phyloP scores from a whole-genome alignment of 345 rosid genomes.

The Sonneratia caseolaris region DNA sequence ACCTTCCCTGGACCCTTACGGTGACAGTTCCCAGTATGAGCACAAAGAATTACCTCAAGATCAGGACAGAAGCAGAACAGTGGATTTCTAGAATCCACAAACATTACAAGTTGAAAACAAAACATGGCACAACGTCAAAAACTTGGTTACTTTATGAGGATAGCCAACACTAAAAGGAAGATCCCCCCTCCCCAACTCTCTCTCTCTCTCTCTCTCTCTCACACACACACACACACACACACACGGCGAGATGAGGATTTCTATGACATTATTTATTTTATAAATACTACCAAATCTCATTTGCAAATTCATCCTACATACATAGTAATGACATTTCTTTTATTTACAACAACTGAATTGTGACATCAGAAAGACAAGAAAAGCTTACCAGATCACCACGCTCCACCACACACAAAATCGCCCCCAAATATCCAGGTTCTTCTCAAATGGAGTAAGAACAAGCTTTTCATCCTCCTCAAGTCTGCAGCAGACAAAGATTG shows the following conservation, averaged over 20 bases:
- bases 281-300: neutral
- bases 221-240: too few relatives aligned
- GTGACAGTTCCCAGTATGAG: neutral
- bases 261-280: neutral
- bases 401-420: constrained; percentile 97
- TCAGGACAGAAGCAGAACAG: constrained; percentile 85
- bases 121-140: neutral
- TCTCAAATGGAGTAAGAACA: constrained; percentile 92
- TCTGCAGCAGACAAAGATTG: constrained; percentile 23
- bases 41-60: constrained; percentile 57
- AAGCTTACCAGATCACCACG: constrained; percentile 81
- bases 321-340: too few relatives aligned
- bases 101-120: constrained; percentile 77
- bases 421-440: constrained; percentile 96
- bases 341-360: too few relatives aligned
- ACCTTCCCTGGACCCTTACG: neutral
- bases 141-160: neutral
- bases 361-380: constrained; percentile 1
- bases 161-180: neutral
- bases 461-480: constrained; percentile 94
- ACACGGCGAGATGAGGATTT: neutral
- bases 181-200: neutral
- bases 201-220: too few relatives aligned
- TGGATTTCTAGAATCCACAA: constrained; percentile 93
- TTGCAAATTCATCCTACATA: too few relatives aligned